Evolutionary conservation across 257 asterid species (phyloP).

Genomic region (Cinchona pubescens): DNA sequence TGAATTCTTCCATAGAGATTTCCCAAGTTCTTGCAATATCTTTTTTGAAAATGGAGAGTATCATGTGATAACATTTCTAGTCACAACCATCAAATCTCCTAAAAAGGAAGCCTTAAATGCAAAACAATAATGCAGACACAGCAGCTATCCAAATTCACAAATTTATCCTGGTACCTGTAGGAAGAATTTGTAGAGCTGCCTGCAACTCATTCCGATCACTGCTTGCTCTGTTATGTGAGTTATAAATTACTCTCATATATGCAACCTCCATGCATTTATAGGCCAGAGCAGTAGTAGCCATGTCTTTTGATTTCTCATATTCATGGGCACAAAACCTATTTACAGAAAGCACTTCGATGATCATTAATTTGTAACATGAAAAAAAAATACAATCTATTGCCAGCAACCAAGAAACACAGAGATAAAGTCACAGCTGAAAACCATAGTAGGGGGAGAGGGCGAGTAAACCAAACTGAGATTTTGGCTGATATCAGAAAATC

Average conservation of each 20-base stretch:
- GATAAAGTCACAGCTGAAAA: neutral
- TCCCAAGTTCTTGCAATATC: neutral
- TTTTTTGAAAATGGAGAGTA: neutral
- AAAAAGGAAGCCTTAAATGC: neutral
- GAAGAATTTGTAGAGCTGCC: conserved; percentile 62
- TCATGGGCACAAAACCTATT: conserved; percentile 89
- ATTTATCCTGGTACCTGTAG: conserved; percentile 57
- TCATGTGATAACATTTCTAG: neutral
- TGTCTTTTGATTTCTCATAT: conserved; percentile 79
- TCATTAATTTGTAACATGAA: neutral
- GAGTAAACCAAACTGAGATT: neutral
- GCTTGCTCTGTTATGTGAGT: conserved; percentile 58
- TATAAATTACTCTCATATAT: conserved; percentile 78
- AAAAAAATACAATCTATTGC: neutral
- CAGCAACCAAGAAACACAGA: neutral
- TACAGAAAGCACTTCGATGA: conserved; percentile 16
- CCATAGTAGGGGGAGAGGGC: neutral
- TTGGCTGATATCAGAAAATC: too few relatives aligned
- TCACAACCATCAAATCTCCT: neutral
- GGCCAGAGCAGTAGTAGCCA: conserved; percentile 95
- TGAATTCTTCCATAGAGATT: neutral
- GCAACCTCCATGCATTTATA: conserved; percentile 94
- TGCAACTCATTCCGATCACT: conserved; percentile 78
- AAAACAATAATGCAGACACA: neutral
- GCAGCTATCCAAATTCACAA: conserved; percentile 3